phyloP scores from a whole-genome alignment of 1,284 basidiomycete species.

The Moesziomyces globuligerus region DNA sequence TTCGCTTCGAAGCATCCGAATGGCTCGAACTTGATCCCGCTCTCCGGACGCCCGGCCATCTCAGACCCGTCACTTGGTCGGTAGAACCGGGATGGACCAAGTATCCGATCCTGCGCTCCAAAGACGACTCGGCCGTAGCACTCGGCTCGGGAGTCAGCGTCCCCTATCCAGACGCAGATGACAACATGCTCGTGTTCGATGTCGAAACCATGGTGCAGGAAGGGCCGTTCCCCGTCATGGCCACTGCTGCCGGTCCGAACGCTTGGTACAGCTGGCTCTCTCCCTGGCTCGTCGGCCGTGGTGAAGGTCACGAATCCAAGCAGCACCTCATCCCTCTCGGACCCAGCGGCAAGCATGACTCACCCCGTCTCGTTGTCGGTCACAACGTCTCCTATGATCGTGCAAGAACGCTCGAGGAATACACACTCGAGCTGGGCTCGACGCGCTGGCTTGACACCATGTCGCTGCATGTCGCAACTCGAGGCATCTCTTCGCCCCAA shows the following conservation, averaged over 20 bases:
- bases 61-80: constrained; percentile 77
- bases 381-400: constrained; percentile 97
- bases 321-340: constrained; percentile 82
- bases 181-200: constrained; percentile 86
- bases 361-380: constrained; percentile 79
- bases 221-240: constrained; percentile 86
- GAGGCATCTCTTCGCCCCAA: constrained; percentile 94
- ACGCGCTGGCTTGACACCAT: constrained; percentile 95
- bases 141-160: constrained; percentile 63
- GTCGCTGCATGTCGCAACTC: constrained; percentile 91
- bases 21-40: constrained; percentile 59
- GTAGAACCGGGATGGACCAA: constrained; percentile 88
- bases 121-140: constrained; percentile 40
- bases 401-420: constrained; percentile 84
- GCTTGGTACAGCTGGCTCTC: constrained; percentile 98
- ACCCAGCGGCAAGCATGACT: constrained; percentile 31
- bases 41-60: constrained; percentile 39
- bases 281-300: constrained; percentile 84
- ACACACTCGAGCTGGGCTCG: constrained; percentile 76
- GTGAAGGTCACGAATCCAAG: constrained; percentile 69
- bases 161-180: constrained; percentile 70
- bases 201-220: constrained; percentile 90
- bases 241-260: constrained; percentile 82
- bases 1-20: constrained; percentile 40
- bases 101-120: constrained; percentile 73